phyloP scores from a whole-genome alignment of 192 early-diverging fungal species.

The Haplosporangium gracile region DNA sequence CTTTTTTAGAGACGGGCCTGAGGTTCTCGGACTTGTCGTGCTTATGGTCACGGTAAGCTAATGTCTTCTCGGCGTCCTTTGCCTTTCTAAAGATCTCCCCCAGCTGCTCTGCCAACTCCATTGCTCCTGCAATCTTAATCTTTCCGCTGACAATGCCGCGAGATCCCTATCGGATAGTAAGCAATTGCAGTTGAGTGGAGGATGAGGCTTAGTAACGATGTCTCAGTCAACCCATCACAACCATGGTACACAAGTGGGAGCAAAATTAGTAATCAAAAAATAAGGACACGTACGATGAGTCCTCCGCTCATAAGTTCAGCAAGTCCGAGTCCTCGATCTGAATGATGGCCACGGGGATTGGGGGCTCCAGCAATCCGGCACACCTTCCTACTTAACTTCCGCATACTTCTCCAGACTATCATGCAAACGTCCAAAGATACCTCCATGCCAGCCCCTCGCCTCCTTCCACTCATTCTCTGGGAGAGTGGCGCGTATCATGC shows the following conservation, averaged over 20 bases:
- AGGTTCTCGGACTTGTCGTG: constrained; percentile 44
- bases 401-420: constrained; percentile 47
- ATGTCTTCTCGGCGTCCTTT: constrained; percentile 51
- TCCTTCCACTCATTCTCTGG: constrained; percentile 44
- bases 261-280: background rate
- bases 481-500: constrained; percentile 37
- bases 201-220: background rate
- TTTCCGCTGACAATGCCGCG: constrained; percentile 56
- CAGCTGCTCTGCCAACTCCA: constrained; percentile 51
- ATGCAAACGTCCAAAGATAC: constrained; percentile 46
- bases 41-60: constrained; percentile 51
- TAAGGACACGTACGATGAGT: constrained; percentile 29
- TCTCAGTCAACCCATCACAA: background rate
- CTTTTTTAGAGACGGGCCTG: constrained; percentile 36
- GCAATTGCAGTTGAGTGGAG: background rate
- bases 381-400: constrained; percentile 43
- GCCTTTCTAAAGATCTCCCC: constrained; percentile 52
- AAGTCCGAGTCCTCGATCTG: constrained; percentile 52
- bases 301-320: constrained; percentile 56
- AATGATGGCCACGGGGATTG: constrained; percentile 51
- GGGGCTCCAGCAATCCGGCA: background rate
- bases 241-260: background rate
- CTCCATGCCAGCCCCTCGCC: constrained; percentile 45
- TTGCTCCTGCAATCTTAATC: constrained; percentile 58
- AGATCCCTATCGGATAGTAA: constrained; percentile 15